phyloP scores from a whole-genome alignment of 106 monocot genomes.

The Platanthera guangdongensis region DNA sequence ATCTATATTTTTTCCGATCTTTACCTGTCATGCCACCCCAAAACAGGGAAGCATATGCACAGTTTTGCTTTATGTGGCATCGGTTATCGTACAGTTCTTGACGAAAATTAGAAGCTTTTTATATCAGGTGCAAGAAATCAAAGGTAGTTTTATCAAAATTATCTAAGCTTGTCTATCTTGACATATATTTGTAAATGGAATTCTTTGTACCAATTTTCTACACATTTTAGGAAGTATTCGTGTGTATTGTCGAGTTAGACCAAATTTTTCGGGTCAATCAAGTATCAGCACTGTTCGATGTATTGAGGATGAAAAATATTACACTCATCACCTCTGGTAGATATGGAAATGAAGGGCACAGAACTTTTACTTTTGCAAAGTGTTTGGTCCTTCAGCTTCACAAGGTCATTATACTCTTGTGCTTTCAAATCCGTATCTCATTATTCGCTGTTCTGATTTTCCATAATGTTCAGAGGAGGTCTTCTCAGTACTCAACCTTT shows the following conservation, averaged over 20 bases:
- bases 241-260: conserved; percentile 94
- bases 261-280: conserved; percentile 74
- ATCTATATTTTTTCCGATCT: not conserved
- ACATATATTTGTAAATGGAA: not conserved
- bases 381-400: conserved; percentile 71
- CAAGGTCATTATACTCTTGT: conserved; percentile 51
- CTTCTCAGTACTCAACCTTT: conserved; percentile 82
- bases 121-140: conserved; percentile 98
- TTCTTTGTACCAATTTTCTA: conserved; percentile 1
- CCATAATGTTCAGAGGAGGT: conserved; percentile 66
- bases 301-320: conserved; percentile 75
- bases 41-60: conserved; percentile 58
- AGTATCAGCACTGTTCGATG: conserved; percentile 52
- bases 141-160: conserved; percentile 30
- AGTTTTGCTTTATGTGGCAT: conserved; percentile 73
- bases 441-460: not conserved
- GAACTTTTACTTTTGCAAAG: conserved; percentile 83
- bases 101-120: conserved; percentile 81
- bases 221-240: conserved; percentile 69
- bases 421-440: not conserved
- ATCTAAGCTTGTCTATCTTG: not conserved
- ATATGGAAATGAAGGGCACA: conserved; percentile 74
- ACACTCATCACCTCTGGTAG: conserved; percentile 66
- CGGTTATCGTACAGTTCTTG: conserved; percentile 80
- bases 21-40: not conserved